Evolutionary conservation across 345 rosid genomes (phyloP), one percentile per base, ranked within the genome.

Genomic region (Excoecaria agallocha): DNA sequence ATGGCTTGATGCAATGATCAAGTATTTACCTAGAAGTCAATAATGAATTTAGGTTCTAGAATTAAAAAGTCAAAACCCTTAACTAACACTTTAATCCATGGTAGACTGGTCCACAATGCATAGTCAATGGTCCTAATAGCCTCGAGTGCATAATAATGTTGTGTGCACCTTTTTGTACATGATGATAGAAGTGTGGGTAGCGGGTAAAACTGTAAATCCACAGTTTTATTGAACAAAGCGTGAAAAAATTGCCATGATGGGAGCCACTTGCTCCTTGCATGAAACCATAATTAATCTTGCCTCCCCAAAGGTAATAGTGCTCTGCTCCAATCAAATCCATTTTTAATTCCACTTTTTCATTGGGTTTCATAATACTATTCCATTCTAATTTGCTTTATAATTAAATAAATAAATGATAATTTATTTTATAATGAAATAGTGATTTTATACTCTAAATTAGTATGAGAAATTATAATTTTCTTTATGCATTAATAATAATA

Each of bases 211-310:
- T 25, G 82, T 61, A 72, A 79, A 74, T 16, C 20, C 19, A 67
- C n/a, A 13, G 1, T 2, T 46, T 22, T 46, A 10, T 35, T 35
- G 35, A 66, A 20, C 76, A 70, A 77, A 76, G 87, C 87, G 84
- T 86, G 89, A 70, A 75, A 66, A 48, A 25, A 25, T 58, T 71
- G 90, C 84, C 75, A 90, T 83, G 71, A 90, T 86, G 84, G 77
- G 74, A 59, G 67, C 81, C 88, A 82, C 79, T 72, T 74, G 77
- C 80, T 74, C 58, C 82, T 77, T 79, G 85, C 92, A 79, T 58
- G 86, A 84, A 70, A 75, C 67, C 87, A 88, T 83, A 73, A 88
- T 79, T 62, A 62, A 62, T 5, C 19, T 62, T 86, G 89, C 85
- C 76, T 84, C 79, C 83, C 19, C 48, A 82, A 83, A 74, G 76